A percentile compares a stretch with the other conserved stretches of the same genome.
These are phyloP conservation scores for Zygoascus hellenicus DNA, from an alignment of 1,139 yeast species.

Conservation along the genomic window DNA sequence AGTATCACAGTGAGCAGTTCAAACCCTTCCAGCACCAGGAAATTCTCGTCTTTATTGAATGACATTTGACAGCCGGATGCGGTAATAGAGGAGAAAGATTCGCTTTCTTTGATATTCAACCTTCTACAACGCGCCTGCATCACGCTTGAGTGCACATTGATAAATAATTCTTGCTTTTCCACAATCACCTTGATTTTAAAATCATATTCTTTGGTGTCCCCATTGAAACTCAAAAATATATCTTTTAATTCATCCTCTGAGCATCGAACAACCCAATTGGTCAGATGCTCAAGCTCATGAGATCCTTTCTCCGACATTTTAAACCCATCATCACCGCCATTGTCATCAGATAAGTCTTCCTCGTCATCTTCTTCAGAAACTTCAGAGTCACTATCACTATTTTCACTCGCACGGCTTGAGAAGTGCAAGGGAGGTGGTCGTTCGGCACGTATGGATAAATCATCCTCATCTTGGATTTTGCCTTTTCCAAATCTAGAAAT, in stretches of 20 bases:
- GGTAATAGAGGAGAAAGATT: constrained; percentile 6
- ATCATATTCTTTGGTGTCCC: neutral
- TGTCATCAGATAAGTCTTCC: neutral
- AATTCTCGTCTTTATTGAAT: neutral
- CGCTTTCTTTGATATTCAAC: neutral
- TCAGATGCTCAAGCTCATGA: neutral
- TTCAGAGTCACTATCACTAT: neutral
- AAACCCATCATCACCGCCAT: neutral
- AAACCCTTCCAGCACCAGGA: constrained; percentile 18
- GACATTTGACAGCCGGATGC: constrained; percentile 4
- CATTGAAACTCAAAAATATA: neutral
- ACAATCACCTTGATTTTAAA: constrained; percentile 6
- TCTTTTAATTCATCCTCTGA: constrained; percentile 4
- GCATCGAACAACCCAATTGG: constrained; percentile 2
- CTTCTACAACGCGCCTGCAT: constrained; percentile 6
- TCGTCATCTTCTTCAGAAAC: neutral
- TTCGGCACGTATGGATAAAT: no score
- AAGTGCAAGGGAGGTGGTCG: no score
- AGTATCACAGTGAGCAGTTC: constrained; percentile 33
- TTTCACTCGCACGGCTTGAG: neutral
- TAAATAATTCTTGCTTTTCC: neutral
- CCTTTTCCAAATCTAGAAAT: constrained; percentile 1
- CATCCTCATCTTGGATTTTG: neutral
- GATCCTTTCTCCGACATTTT: neutral
- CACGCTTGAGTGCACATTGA: constrained; percentile 3